Base-by-base conservation (phyloP, 2,329 filamentous ascomycete species). In the Fusarium penzigii region DNA sequence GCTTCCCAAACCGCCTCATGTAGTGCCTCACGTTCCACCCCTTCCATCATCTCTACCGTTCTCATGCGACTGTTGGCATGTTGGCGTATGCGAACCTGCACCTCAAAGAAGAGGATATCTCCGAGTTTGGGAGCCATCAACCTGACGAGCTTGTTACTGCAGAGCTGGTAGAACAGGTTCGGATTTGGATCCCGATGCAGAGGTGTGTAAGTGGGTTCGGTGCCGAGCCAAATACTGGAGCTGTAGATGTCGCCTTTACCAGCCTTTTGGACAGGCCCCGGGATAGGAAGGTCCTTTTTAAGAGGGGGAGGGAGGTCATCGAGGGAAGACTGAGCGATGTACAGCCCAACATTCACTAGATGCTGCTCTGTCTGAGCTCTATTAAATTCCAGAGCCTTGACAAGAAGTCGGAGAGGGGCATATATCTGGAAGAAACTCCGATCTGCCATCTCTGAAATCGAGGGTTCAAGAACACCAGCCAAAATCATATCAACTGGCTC, bases 161-260 rank as follows among this genome's bases (percentile, higher is more conserved):
- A 84, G 12, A 97, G 71, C 71, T 99, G 94, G 42, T 90, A 84
- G 68, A 97, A 96, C 0, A 97, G 65, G 67, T 99, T 99, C 0
- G 91, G 91, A 64, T 97, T 97, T 1, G 94, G 94, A 65, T 99
- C 94, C 49, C 89, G 84, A 71, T 99, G 94, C 3, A 96, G 76
- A 4, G 94, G 92, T 1, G 94, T 97, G 62, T 91, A 92, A 0
- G 92, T 97, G 1, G 91, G 91, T 39, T 91, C 85, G 13, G 87
- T 77, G 1, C 94, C 94, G 12, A 97, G 80, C 93, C 93, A 99
- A 41, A 97, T 76, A 62, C 89, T 95, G 0, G 88, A 87, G 62
- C 81, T 83, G 68, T 97, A 97, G n/a, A 97, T 73, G 68, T 97
- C 92, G 3, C 90, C 91, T 60, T 82, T 88, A 0, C 89, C 89